Evolutionary conservation across 441 rosid species (phyloP).

Genomic region (Brassica hybrid): DNA sequence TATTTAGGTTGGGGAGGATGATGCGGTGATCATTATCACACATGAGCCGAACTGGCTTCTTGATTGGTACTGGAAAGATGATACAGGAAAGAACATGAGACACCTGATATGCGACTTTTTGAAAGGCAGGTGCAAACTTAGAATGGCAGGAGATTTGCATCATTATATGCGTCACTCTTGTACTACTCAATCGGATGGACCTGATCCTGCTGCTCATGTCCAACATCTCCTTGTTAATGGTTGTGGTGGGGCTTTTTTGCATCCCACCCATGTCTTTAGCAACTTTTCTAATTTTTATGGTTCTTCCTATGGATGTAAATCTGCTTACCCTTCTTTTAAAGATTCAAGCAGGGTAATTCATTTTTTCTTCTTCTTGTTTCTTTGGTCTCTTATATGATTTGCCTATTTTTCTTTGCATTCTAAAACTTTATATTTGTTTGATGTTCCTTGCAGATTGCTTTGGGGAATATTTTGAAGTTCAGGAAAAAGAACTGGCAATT

Average conservation of each 20-base stretch:
- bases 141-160: conserved; percentile 98
- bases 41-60: conserved; percentile 99
- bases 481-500: conserved; percentile 99
- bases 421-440: background rate
- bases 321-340: conserved; percentile 94
- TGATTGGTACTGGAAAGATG: conserved; percentile 91
- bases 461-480: conserved; percentile 98
- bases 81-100: conserved; percentile 84
- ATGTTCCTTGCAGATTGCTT: conserved; percentile 73
- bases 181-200: conserved; percentile 74
- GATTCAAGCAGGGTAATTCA: conserved; percentile 93
- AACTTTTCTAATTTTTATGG: conserved; percentile 71
- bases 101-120: conserved; percentile 85
- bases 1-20: conserved; percentile 72
- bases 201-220: conserved; percentile 70
- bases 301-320: conserved; percentile 74
- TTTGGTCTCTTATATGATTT: background rate
- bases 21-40: conserved; percentile 87
- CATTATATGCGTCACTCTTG: conserved; percentile 97
- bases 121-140: conserved; percentile 94
- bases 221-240: conserved; percentile 98
- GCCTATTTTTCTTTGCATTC: conserved; percentile 27
- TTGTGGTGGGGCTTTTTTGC: conserved; percentile 98
- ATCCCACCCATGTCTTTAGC: conserved; percentile 96
- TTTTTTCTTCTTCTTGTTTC: conserved; percentile 20